A percentile compares a stretch with the other conserved stretches of the same genome.
Evolutionary conservation across 2,329 filamentous ascomycete species (phyloP).

Genomic region (Blastomyces parvus): DNA sequence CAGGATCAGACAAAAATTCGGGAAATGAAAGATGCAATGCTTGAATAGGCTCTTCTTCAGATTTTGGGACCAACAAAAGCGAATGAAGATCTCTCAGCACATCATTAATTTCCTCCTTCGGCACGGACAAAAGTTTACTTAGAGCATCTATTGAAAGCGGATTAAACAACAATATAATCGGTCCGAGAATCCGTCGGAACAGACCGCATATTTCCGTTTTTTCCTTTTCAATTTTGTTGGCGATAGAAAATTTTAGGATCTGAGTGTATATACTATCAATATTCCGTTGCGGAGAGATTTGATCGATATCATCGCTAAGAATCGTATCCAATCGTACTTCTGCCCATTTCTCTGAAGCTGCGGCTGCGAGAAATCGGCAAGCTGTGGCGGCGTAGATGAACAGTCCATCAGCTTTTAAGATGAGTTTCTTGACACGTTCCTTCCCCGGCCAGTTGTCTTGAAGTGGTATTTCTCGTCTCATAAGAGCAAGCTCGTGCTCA

Average conservation of each 20-base stretch:
- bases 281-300: conserved; percentile 8
- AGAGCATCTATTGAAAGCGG: conserved; percentile 15
- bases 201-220: conserved; percentile 8
- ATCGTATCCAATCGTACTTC: conserved; percentile 7
- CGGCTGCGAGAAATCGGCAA: conserved; percentile 22
- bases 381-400: conserved; percentile 24
- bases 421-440: conserved; percentile 19
- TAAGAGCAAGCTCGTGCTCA: conserved; percentile 15
- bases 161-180: conserved; percentile 13
- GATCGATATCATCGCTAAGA: background rate
- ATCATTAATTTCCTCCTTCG: conserved; percentile 9
- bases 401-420: conserved; percentile 23
- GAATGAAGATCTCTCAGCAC: conserved; percentile 9
- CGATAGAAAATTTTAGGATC: conserved; percentile 12
- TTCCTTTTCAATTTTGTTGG: conserved; percentile 5
- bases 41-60: conserved; percentile 9
- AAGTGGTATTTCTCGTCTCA: conserved; percentile 10
- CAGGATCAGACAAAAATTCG: conserved; percentile 21
- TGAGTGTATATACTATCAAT: conserved; percentile 17
- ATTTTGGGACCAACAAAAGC: conserved; percentile 12
- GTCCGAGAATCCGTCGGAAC: conserved; percentile 14
- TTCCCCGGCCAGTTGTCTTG: conserved; percentile 19
- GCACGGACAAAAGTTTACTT: background rate
- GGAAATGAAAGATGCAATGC: conserved; percentile 22
- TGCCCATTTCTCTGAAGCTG: conserved; percentile 9